A percentile compares a stretch with the other conserved stretches of the same genome.
Conservation (phyloP, 495 filamentous ascomycete species). For the Daldinia concentrica region DNA sequence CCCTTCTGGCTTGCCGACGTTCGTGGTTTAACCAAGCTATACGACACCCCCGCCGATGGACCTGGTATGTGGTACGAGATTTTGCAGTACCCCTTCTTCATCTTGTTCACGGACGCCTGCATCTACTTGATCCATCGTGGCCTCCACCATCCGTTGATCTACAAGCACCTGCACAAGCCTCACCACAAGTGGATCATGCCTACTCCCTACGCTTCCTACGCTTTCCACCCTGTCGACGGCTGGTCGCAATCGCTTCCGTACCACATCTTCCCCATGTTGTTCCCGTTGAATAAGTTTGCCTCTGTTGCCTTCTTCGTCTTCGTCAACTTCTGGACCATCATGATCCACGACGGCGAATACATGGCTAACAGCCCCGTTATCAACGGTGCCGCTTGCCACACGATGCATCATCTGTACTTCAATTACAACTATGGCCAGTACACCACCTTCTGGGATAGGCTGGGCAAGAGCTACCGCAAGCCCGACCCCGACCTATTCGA, state of each 20-base stretch:
- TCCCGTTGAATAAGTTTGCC: constrained; percentile 90
- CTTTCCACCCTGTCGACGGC: constrained; percentile 95
- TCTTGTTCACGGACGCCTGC: constrained; percentile 89
- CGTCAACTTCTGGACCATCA: constrained; percentile 96
- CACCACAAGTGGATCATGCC: constrained; percentile 99
- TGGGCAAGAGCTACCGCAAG: constrained; percentile 87
- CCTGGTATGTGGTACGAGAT: constrained; percentile 80
- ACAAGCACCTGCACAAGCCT: constrained; percentile 92
- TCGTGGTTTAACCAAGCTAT: constrained; percentile 86
- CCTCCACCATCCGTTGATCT: constrained; percentile 82
- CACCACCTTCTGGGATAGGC: constrained; percentile 92
- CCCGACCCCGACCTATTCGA: constrained; percentile 89
- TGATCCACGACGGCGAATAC: constrained; percentile 98
- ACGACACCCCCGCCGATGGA: constrained; percentile 76
- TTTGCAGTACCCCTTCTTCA: constrained; percentile 90
- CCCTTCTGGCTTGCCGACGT: constrained; percentile 88
- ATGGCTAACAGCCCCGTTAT: constrained; percentile 86
- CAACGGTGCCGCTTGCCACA: constrained; percentile 96
- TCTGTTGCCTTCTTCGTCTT: constrained; percentile 88
- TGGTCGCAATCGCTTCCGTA: constrained; percentile 93
- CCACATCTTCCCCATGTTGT: constrained; percentile 92
- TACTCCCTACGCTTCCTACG: constrained; percentile 89
- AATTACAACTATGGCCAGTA: constrained; percentile 99
- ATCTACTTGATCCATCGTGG: constrained; percentile 97
- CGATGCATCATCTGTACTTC: constrained; percentile 97